phyloP scores from a whole-genome alignment of 148 eudicot genomes.

The Cornus controversa region DNA sequence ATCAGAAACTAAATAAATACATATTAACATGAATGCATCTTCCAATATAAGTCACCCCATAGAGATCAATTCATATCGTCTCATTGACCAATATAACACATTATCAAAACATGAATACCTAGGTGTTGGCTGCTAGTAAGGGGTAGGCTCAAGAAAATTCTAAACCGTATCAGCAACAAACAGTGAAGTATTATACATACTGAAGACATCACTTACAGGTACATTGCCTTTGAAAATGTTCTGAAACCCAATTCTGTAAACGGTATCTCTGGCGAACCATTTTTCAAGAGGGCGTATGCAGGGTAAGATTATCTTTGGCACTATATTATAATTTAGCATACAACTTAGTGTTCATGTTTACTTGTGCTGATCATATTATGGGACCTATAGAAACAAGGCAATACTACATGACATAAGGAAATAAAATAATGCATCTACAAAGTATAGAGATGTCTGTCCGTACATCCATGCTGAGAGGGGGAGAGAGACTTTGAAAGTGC shows the following conservation, averaged over 20 bases:
- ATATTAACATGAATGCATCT: too few species aligned
- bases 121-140: not conserved
- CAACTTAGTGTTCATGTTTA: not conserved
- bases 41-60: too few species aligned
- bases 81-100: not conserved
- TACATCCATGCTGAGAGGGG: not conserved
- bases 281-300: not conserved
- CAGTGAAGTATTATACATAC: too few species aligned
- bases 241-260: not conserved
- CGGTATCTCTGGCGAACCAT: not conserved
- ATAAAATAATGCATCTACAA: not conserved
- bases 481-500: not conserved
- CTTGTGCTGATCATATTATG: not conserved
- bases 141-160: not conserved
- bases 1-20: too few species aligned
- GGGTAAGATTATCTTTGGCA: not conserved
- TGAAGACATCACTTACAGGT: too few species aligned
- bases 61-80: too few species aligned
- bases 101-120: not conserved
- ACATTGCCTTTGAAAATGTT: not conserved
- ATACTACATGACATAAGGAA: not conserved
- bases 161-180: too few species aligned
- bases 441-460: not conserved
- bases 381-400: not conserved
- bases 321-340: not conserved